Conservation (phyloP, 768 basidiomycete species). For the Suillus alpinus region DNA sequence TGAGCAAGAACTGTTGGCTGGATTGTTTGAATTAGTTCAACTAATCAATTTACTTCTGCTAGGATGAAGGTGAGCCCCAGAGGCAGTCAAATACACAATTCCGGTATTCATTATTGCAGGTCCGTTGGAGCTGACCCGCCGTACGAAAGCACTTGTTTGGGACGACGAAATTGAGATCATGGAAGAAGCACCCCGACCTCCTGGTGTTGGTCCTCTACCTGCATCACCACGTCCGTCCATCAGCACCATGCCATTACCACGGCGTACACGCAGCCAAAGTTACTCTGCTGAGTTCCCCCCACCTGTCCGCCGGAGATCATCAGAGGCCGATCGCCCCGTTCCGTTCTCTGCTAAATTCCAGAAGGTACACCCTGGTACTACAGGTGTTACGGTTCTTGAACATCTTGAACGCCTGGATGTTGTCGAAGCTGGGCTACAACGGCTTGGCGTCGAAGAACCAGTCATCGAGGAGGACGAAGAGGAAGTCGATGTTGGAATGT, state of each 20-base stretch:
- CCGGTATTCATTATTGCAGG: conserved; percentile 41
- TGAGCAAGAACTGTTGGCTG: conserved; percentile 35
- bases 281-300: conserved; percentile 70
- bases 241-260: conserved; percentile 56
- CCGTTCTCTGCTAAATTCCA: conserved; percentile 84
- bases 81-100: neutral
- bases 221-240: conserved; percentile 61
- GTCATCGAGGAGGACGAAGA: conserved; percentile 49
- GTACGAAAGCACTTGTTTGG: conserved; percentile 79
- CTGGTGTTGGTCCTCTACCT: conserved; percentile 31
- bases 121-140: conserved; percentile 86
- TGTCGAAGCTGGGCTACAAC: conserved; percentile 74
- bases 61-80: conserved; percentile 68
- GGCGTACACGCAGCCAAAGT: conserved; percentile 56
- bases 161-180: conserved; percentile 79
- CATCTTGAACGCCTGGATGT: conserved; percentile 84
- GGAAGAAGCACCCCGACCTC: conserved; percentile 44
- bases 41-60: conserved; percentile 4
- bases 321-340: conserved; percentile 69
- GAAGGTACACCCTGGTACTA: conserved; percentile 80
- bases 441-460: conserved; percentile 61
- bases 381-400: conserved; percentile 81
- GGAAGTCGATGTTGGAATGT: conserved; percentile 65
- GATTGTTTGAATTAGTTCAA: conserved; percentile 6
- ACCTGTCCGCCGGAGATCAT: conserved; percentile 59